Percentiles rank a stretch among this genome's conserved stretches.
These are phyloP conservation scores for Colletotrichum horii DNA, from an alignment of 2,329 filamentous ascomycete genomes.

Conservation along the genomic window DNA sequence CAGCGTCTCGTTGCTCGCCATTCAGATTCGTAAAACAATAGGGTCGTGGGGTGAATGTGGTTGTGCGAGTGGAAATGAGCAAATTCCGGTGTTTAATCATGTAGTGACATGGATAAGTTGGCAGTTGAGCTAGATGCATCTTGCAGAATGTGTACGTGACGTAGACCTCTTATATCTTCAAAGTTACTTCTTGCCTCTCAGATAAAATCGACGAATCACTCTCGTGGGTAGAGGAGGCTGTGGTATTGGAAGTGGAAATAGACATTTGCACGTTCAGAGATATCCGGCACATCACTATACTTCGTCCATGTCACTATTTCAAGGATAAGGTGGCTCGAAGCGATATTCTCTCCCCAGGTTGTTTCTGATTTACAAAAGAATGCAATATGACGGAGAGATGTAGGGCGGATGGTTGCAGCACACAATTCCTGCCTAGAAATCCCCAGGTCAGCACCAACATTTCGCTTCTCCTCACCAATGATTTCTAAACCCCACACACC, in stretches of 20 bases:
- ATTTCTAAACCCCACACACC: neutral
- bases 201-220: neutral
- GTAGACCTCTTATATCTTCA: neutral
- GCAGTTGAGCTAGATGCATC: neutral
- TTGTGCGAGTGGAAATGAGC: fast-evolving
- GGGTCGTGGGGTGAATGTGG: neutral
- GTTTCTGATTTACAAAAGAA: neutral
- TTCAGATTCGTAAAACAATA: neutral
- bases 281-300: neutral
- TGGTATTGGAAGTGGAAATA: neutral
- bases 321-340: neutral
- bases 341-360: neutral
- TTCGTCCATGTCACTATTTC: neutral
- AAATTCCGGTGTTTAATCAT: neutral
- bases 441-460: neutral
- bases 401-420: neutral
- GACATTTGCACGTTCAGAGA: neutral
- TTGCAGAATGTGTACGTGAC: neutral
- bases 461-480: neutral
- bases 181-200: neutral
- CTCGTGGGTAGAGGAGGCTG: neutral
- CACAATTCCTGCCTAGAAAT: neutral
- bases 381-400: neutral
- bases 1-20: neutral
- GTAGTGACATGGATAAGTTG: neutral